A percentile compares a stretch with the other conserved stretches of the same genome.
Conservation (phyloP, 2,329 filamentous ascomycete genomes). For the Alternaria gansuensis region DNA sequence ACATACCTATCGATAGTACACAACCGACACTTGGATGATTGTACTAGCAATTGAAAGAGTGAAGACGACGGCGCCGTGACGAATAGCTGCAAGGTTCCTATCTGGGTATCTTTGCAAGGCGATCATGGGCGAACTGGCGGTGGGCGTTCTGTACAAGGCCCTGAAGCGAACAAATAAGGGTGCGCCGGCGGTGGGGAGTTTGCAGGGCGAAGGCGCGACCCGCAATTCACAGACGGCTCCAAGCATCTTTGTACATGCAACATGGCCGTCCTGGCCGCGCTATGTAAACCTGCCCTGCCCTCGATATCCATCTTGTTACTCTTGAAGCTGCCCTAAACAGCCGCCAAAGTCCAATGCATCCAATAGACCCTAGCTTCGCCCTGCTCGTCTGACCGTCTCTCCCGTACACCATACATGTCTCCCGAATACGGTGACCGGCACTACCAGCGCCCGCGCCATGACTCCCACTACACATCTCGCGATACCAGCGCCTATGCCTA, state of each 20-base stretch:
- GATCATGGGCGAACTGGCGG: conserved; percentile 21
- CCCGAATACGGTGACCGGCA: conserved; percentile 41
- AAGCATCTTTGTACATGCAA: conserved; percentile 18
- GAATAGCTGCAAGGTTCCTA: background rate
- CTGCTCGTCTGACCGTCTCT: conserved; percentile 24
- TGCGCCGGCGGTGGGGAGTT: conserved; percentile 10
- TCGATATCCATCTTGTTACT: conserved; percentile 9
- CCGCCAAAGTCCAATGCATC: conserved; percentile 10
- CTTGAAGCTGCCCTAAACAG: conserved; percentile 15
- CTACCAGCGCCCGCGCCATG: conserved; percentile 36
- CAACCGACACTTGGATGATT: background rate
- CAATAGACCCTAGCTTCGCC: conserved; percentile 16
- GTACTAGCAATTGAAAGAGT: background rate
- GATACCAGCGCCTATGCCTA: conserved; percentile 37
- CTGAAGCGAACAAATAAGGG: conserved; percentile 20
- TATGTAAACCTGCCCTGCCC: conserved; percentile 17
- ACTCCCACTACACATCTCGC: conserved; percentile 39
- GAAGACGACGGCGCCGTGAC: background rate
- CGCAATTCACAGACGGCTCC: conserved; percentile 18
- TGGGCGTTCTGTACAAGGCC: conserved; percentile 13
- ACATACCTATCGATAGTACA: background rate
- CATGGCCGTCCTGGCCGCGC: conserved; percentile 20
- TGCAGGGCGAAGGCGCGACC: conserved; percentile 15
- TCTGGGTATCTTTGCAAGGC: conserved; percentile 1
- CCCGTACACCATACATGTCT: conserved; percentile 31